Evolutionary conservation across 2,329 filamentous ascomycete species (phyloP), one percentile per base, ranked within the genome.

Genomic region (Cladosporium sp.): DNA sequence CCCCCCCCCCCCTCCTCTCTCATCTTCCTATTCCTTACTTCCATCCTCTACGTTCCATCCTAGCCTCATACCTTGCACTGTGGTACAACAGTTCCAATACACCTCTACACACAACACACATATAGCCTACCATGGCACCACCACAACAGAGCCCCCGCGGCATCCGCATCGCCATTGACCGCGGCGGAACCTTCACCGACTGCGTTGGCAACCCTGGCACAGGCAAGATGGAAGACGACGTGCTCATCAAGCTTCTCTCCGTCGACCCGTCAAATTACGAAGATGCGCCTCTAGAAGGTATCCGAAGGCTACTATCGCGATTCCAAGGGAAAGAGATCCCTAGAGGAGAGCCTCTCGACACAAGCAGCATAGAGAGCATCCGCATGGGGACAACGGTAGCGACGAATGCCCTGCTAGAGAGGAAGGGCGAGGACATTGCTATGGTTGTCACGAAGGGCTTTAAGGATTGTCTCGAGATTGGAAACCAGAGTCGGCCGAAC

Each of bases 321-420:
- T 96, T 96, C 77, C 87, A 88, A 2, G 84, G 85, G 63, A 84
- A 85, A 66, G 89, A 94, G 5, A 93, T 96, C 53, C 91, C 91
- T 3, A 88, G 93, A 57, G 92, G 92, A 29, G 83, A 93, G 75
- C 82, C 90, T 0, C 81, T 97, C 10, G 92, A 97, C 77, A 97
- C 93, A 0, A 86, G 88, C 21, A 81, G 88, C 73, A 96, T 97
- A 71, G 91, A 95, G 71, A 93, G 91, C 64, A 97, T 97, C 76
- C 89, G 93, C 57, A 97, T 97, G 93, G 93, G 93, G 53, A 97
- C 93, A 1, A 97, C 93, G 0, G 93, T 97, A 14, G 93, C 93
- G 11, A 97, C 93, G 0, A 97, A 97, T 77, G 93, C 93, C 0
- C 80, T 97, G 65, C 83, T 97, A 2, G 93, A 97, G 78, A 84